phyloP scores from a whole-genome alignment of 495 filamentous ascomycete genomes.

The Penicillium ochrochloron region DNA sequence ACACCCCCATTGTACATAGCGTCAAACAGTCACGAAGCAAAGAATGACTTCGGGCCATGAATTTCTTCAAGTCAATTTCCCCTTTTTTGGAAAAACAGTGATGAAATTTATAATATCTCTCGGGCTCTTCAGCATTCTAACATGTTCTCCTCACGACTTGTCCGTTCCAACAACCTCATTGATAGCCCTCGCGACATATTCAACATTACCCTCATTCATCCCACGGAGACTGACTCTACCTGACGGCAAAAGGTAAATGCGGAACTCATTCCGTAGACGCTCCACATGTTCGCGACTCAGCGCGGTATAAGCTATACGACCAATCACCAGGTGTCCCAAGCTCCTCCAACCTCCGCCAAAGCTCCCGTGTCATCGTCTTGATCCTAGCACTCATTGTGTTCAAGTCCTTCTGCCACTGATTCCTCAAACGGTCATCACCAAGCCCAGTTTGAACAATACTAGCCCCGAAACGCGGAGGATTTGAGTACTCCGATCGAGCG shows the following conservation, averaged over 20 bases:
- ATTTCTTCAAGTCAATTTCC: neutral
- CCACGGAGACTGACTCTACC: neutral
- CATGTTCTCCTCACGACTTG: neutral
- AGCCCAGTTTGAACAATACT: slow-evolving; percentile 40
- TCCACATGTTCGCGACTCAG: neutral
- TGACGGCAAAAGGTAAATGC: neutral
- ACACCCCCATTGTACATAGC: slow-evolving; percentile 7
- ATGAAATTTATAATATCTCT: neutral
- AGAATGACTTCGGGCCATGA: neutral
- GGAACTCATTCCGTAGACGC: neutral
- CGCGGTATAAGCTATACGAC: slow-evolving; percentile 22
- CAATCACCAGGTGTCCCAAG: slow-evolving; percentile 33
- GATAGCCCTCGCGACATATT: slow-evolving; percentile 1
- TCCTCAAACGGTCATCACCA: slow-evolving; percentile 21
- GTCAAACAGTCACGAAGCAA: neutral
- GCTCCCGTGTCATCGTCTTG: slow-evolving; percentile 29
- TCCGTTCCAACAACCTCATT: neutral
- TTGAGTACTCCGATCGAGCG: slow-evolving; percentile 35
- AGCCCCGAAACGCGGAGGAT: slow-evolving; percentile 38
- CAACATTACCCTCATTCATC: slow-evolving; percentile 3
- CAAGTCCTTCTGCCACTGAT: slow-evolving; percentile 42
- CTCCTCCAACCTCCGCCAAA: slow-evolving; percentile 20
- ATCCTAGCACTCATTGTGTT: slow-evolving; percentile 41
- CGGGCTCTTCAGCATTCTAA: neutral
- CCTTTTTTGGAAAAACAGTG: neutral